These are phyloP conservation scores for Musa beccarii DNA, from an alignment of 176 grass and related monocot species.

Conservation along the genomic window DNA sequence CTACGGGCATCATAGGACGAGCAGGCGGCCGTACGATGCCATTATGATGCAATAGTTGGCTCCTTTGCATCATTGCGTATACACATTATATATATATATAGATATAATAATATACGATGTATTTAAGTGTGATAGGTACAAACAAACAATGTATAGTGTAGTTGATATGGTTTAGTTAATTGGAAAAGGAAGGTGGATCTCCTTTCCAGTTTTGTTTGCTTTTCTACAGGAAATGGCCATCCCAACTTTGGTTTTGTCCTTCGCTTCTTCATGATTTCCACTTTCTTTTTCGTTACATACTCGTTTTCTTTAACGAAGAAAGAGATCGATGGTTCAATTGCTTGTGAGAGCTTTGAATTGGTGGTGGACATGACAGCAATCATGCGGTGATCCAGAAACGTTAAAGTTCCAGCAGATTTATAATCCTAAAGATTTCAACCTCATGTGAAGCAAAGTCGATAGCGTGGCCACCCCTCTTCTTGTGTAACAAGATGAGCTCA, in stretches of 20 bases:
- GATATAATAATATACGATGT: neutral
- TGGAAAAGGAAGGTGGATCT: too few species aligned
- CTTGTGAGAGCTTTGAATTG: neutral
- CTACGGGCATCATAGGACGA: neutral
- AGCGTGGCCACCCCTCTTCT: too few species aligned
- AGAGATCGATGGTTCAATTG: too few species aligned
- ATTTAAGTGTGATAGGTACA: neutral
- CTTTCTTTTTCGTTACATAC: neutral
- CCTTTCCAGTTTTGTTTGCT: too few species aligned
- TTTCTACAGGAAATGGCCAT: too few species aligned
- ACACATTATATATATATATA: neutral
- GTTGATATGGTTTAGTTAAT: neutral
- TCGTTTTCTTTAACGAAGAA: too few species aligned
- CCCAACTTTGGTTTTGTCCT: neutral
- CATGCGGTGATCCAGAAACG: neutral
- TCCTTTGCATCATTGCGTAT: neutral
- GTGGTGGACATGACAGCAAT: neutral
- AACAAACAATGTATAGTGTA: neutral
- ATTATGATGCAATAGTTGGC: neutral
- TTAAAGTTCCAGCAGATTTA: neutral
- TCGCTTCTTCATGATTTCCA: neutral
- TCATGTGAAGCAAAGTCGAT: too few species aligned
- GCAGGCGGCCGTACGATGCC: neutral
- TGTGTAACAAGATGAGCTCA: neutral
- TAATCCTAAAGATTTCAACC: too few species aligned